A percentile compares a stretch with the other conserved stretches of the same genome.
These are phyloP conservation scores for Kregervanrija fluxuum DNA, from an alignment of 805 yeast genomes.

Conservation along the genomic window DNA sequence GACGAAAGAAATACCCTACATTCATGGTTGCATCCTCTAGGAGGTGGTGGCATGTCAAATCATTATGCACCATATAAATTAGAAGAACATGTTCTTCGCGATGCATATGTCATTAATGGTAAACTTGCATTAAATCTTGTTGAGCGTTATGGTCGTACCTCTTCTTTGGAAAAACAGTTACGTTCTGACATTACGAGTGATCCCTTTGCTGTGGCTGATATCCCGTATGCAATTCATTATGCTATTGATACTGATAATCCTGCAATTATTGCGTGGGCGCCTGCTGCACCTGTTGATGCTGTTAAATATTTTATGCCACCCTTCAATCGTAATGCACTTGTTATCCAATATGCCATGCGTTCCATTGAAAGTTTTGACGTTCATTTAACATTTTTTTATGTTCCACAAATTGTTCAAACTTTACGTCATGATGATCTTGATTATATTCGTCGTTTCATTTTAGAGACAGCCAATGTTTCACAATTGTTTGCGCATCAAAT, in stretches of 20 bases:
- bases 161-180: constrained; percentile 33
- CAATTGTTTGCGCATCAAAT: constrained; percentile 95
- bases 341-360: constrained; percentile 84
- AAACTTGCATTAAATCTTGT: constrained; percentile 65
- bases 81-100: constrained; percentile 36
- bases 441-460: constrained; percentile 78
- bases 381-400: constrained; percentile 86
- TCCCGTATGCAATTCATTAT: constrained; percentile 54
- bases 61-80: constrained; percentile 28
- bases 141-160: constrained; percentile 30
- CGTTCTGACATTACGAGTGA: constrained; percentile 39
- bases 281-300: constrained; percentile 75
- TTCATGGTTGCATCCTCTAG: constrained; percentile 70
- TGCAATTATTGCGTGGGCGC: constrained; percentile 50
- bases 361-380: constrained; percentile 85
- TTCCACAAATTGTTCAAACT: constrained; percentile 95
- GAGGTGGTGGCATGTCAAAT: constrained; percentile 35
- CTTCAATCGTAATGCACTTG: constrained; percentile 53
- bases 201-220: constrained; percentile 53
- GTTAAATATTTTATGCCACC: constrained; percentile 78
- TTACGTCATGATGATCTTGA: constrained; percentile 78
- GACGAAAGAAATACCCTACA: constrained; percentile 68
- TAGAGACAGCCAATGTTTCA: constrained; percentile 87
- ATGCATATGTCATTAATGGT: constrained; percentile 65
- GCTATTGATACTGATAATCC: constrained; percentile 26